Conservation (phyloP, 176 grass and related monocot genomes). For the Tuctoria greenei region DNA sequence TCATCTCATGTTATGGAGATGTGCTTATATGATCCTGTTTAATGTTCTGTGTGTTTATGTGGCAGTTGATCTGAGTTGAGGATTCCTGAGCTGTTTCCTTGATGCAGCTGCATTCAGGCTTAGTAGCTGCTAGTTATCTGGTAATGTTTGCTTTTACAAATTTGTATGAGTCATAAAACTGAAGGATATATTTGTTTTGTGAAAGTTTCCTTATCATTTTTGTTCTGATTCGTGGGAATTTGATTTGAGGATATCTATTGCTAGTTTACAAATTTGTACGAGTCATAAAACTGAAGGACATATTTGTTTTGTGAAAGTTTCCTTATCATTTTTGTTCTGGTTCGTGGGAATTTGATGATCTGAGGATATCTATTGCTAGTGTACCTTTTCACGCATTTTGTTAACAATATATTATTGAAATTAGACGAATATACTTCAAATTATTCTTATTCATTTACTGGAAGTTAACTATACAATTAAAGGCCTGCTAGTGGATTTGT, state of each 20-base stretch:
- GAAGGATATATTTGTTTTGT: conserved; percentile 40
- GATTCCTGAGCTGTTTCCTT: conserved; percentile 62
- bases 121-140: conserved; percentile 69
- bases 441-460: conserved; percentile 3
- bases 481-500: not conserved
- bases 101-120: conserved; percentile 55
- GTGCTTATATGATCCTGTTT: conserved; percentile 57
- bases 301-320: conserved; percentile 38
- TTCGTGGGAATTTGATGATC: not conserved
- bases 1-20: conserved; percentile 53
- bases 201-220: conserved; percentile 3
- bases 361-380: not conserved
- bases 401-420: not conserved
- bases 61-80: conserved; percentile 64
- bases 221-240: not conserved
- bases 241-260: not conserved
- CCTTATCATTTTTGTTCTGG: not conserved
- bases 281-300: conserved; percentile 28
- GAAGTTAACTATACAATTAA: conserved; percentile 6
- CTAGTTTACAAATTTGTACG: conserved; percentile 37
- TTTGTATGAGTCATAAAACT: conserved; percentile 42
- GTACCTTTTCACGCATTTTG: not conserved
- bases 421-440: not conserved
- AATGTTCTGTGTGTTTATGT: conserved; percentile 63
- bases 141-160: conserved; percentile 61